These are phyloP conservation scores for Neurospora tetraspora DNA, from an alignment of 495 filamentous ascomycete species.

Conservation along the genomic window DNA sequence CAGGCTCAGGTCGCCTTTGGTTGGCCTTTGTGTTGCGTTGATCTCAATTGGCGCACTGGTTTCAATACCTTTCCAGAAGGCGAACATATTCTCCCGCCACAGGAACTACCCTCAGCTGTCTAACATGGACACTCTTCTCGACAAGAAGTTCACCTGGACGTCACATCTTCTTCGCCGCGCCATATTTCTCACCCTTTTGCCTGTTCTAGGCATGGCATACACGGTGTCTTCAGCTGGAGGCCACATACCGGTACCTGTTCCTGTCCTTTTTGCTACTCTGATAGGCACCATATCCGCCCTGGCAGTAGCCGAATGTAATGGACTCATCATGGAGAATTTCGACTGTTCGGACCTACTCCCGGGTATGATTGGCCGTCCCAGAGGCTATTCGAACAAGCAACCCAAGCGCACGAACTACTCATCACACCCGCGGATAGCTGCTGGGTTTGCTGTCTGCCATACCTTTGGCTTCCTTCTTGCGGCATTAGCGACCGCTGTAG, in stretches of 20 bases:
- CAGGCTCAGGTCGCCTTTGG: slow-evolving; percentile 46
- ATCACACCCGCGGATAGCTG: slow-evolving; percentile 55
- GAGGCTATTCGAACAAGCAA: slow-evolving; percentile 34
- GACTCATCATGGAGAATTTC: slow-evolving; percentile 71
- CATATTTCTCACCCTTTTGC: slow-evolving; percentile 56
- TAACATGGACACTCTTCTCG: slow-evolving; percentile 43
- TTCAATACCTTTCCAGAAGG: slow-evolving; percentile 62
- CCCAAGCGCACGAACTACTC: slow-evolving; percentile 56
- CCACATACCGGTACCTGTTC: slow-evolving; percentile 46
- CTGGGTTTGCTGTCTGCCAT: slow-evolving; percentile 63
- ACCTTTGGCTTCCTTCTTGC: slow-evolving; percentile 54
- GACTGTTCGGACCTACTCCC: slow-evolving; percentile 62
- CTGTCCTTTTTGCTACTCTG: slow-evolving; percentile 54
- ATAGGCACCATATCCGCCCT: slow-evolving; percentile 61
- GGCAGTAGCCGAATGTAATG: slow-evolving; percentile 64
- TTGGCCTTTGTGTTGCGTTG: slow-evolving; percentile 52
- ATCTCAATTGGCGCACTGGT: slow-evolving; percentile 56
- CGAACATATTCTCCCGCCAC: slow-evolving; percentile 51
- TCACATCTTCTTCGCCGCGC: slow-evolving; percentile 57
- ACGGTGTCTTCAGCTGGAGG: slow-evolving; percentile 52
- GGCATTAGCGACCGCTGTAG: slow-evolving; percentile 52
- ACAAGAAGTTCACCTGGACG: slow-evolving; percentile 50
- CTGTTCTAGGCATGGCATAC: slow-evolving; percentile 53
- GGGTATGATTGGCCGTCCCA: slow-evolving; percentile 48
- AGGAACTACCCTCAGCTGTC: slow-evolving; percentile 47